Percentiles rank a stretch among this genome's conserved stretches.
These are phyloP conservation scores for Trichosporon sp. DNA, from an alignment of 1,284 basidiomycete genomes.

Conservation along the genomic window DNA sequence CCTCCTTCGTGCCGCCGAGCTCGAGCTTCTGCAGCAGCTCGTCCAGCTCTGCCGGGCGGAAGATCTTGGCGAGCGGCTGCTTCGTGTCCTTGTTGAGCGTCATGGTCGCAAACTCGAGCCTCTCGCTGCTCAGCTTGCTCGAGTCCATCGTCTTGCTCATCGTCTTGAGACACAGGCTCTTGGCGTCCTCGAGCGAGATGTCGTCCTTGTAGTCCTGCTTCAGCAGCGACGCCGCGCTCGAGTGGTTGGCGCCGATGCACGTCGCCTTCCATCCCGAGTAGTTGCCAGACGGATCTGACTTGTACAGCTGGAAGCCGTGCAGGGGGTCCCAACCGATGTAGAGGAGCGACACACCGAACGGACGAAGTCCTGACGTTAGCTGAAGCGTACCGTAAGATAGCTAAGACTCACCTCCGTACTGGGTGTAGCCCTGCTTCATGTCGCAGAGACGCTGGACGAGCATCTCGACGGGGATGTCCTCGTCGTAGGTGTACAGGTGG, in stretches of 20 bases:
- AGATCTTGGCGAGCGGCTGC: constrained; percentile 86
- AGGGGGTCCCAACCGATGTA: constrained; percentile 96
- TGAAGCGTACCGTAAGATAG: background rate
- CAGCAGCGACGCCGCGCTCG: constrained; percentile 59
- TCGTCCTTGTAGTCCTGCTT: constrained; percentile 99
- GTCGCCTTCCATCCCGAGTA: constrained; percentile 99
- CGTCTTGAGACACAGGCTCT: constrained; percentile 81
- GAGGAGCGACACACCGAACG: constrained; percentile 93
- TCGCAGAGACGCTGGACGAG: constrained; percentile 91
- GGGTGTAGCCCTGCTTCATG: constrained; percentile 98
- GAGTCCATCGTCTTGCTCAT: constrained; percentile 99
- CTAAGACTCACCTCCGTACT: constrained; percentile 75
- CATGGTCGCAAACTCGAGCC: constrained; percentile 92
- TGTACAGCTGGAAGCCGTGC: constrained; percentile 95
- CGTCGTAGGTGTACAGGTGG: constrained; percentile 85
- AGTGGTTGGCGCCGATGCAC: constrained; percentile 94
- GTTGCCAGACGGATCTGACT: constrained; percentile 97
- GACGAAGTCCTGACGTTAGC: constrained; percentile 69
- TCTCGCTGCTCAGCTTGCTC: constrained; percentile 90
- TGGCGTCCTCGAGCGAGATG: constrained; percentile 83
- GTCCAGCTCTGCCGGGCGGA: constrained; percentile 85
- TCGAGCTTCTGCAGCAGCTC: constrained; percentile 76
- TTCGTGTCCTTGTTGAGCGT: constrained; percentile 74
- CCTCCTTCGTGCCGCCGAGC: constrained; percentile 76
- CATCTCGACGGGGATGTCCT: constrained; percentile 96